Conservation (phyloP, 2,329 filamentous ascomycete genomes). For the Juglanconis oblonga region DNA sequence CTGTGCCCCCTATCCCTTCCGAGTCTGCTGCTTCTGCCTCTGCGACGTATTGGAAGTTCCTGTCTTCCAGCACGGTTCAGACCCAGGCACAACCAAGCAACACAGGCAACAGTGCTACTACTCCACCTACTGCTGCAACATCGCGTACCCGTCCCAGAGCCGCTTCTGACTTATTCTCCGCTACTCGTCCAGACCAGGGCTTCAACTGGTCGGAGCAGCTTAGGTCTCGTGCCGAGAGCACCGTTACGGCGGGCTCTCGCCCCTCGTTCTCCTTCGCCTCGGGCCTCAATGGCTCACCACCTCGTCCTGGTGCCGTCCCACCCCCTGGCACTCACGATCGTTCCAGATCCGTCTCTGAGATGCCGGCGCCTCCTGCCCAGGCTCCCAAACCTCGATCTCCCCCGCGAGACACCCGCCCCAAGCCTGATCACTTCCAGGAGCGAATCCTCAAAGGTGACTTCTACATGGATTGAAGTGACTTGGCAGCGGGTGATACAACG, state of each 20-base stretch:
- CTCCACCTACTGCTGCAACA: slow-evolving; percentile 51
- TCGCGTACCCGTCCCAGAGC: slow-evolving; percentile 53
- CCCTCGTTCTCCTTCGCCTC: slow-evolving; percentile 58
- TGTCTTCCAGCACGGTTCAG: slow-evolving; percentile 16
- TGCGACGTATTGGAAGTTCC: slow-evolving; percentile 27
- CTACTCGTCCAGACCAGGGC: slow-evolving; percentile 74
- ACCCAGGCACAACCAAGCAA: slow-evolving; percentile 31
- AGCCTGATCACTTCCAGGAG: slow-evolving; percentile 94
- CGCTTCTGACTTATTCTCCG: slow-evolving; percentile 62
- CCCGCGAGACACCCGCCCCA: slow-evolving; percentile 46
- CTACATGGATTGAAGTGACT: slow-evolving; percentile 78
- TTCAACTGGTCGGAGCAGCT: slow-evolving; percentile 98
- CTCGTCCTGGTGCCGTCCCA: slow-evolving; percentile 29
- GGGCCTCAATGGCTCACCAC: slow-evolving; percentile 38
- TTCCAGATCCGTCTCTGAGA: slow-evolving; percentile 66
- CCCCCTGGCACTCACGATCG: slow-evolving; percentile 53
- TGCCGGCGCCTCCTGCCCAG: slow-evolving; percentile 55
- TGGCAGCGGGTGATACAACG: neutral
- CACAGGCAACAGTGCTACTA: slow-evolving; percentile 16
- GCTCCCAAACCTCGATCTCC: slow-evolving; percentile 44
- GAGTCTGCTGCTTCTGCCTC: slow-evolving; percentile 28
- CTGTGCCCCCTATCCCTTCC: slow-evolving; percentile 28
- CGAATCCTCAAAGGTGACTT: slow-evolving; percentile 97
- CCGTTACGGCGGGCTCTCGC: slow-evolving; percentile 52
- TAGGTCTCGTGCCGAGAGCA: slow-evolving; percentile 85